Evolutionary conservation across 2,329 filamentous ascomycete genomes (phyloP), one percentile per base, ranked within the genome.

Genomic region (Trichoderma sp.): DNA sequence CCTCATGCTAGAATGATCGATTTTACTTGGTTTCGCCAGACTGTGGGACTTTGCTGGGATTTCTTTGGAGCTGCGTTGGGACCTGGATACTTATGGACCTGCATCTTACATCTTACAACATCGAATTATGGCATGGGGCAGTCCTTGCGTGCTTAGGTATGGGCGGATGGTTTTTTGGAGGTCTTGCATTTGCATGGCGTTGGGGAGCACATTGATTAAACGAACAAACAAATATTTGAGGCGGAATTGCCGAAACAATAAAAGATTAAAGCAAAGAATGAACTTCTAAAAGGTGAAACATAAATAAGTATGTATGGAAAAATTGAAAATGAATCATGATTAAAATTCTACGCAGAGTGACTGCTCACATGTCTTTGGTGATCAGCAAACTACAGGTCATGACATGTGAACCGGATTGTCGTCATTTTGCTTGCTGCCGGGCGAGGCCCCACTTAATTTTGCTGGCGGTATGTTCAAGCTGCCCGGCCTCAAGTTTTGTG

Each of bases 361-460:
- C 45, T 53, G 45, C n/a, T 53, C 45, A 53, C n/a, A 53, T 21
- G n/a, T 53, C 45, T 53, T 12, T 6, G 1, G 45, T 50, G 45
- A 50, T 50, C 45, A 50, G 45, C 45, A 50, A 21, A 21, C 18
- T 21, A 21, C 45, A 50, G n/a, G 45, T 8, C 45, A 24, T 53
- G 45, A 53, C 45, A 53, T 53, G 45, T 53, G 45, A 53, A 53
- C 45, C 3, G 45, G n/a, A 21, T 53, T 53, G 45, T 53, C 45
- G 45, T 53, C 45, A 53, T 53, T 35, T 67, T 33, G 79, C 90
- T 69, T 83, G 89, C 9, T 90, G 41, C 66, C 24, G 53, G 27
- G 5, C 45, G 1, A 27, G 6, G 72, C 72, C 72, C 72, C 72
- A 71, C 21, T 53, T 33, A 16, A 21, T 27, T 18, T 38, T 66